phyloP scores from a whole-genome alignment of 1,284 basidiomycete genomes.

The Boletellus dicymbophilus region DNA sequence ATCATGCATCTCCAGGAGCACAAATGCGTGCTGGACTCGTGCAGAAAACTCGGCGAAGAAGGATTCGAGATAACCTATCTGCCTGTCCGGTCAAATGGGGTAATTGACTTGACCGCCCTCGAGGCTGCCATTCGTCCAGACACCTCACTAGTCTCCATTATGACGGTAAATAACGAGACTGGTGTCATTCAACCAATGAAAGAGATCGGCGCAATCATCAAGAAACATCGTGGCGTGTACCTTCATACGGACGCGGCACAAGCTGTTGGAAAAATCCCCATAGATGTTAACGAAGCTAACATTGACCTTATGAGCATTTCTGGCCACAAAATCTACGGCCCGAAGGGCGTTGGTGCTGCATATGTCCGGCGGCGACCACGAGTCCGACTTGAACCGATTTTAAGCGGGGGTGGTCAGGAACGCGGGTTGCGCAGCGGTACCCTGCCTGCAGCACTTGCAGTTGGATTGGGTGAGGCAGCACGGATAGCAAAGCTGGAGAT shows the following conservation, averaged over 20 bases:
- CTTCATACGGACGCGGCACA: constrained; percentile 99
- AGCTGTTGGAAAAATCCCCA: constrained; percentile 87
- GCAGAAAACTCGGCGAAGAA: constrained; percentile 93
- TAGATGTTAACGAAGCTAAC: constrained; percentile 96
- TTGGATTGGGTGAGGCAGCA: constrained; percentile 96
- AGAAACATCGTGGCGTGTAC: constrained; percentile 85
- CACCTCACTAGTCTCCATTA: constrained; percentile 91
- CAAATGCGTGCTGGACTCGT: constrained; percentile 99
- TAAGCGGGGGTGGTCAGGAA: constrained; percentile 98
- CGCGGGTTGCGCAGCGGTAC: constrained; percentile 95
- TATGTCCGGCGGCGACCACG: constrained; percentile 94
- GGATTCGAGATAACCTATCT: constrained; percentile 99
- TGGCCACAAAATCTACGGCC: constrained; percentile 98
- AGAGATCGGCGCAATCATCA: constrained; percentile 88
- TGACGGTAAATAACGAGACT: constrained; percentile 99
- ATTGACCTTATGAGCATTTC: constrained; percentile 97
- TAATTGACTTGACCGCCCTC: constrained; percentile 78
- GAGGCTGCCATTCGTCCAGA: constrained; percentile 86
- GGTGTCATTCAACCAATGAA: constrained; percentile 98
- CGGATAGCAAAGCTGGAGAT: constrained; percentile 92
- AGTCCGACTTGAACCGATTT: constrained; percentile 93
- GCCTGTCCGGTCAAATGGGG: constrained; percentile 87
- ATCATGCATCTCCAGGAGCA: constrained; percentile 74
- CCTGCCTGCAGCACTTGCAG: constrained; percentile 85
- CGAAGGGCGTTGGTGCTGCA: constrained; percentile 94